Evolutionary conservation across 495 filamentous ascomycete genomes (phyloP).

Genomic region (Daldinia decipiens): DNA sequence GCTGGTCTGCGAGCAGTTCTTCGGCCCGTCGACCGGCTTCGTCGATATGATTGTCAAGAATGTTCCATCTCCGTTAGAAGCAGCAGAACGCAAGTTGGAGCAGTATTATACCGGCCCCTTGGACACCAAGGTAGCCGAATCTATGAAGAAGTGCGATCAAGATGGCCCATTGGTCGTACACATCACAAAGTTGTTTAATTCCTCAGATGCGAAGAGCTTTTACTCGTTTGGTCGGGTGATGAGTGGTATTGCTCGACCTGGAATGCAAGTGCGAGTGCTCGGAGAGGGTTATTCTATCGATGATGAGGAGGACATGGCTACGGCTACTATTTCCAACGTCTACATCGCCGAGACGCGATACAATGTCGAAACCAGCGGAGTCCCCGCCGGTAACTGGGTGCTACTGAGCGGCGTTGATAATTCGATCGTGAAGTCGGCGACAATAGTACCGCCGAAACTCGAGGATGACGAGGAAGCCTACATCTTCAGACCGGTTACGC

Average conservation of each 20-base stretch:
- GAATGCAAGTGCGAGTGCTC: conserved; percentile 85
- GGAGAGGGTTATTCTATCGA: conserved; percentile 96
- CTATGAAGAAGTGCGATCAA: conserved; percentile 84
- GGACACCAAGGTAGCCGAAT: conserved; percentile 82
- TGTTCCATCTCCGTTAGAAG: conserved; percentile 86
- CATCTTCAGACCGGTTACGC: conserved; percentile 90
- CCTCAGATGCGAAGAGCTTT: conserved; percentile 86
- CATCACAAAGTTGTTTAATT: conserved; percentile 91
- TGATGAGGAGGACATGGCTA: conserved; percentile 97
- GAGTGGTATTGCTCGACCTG: conserved; percentile 88
- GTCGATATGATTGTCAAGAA: conserved; percentile 96
- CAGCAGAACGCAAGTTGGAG: conserved; percentile 77
- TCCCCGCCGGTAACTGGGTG: conserved; percentile 96
- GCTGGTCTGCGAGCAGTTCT: conserved; percentile 94
- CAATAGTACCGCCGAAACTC: conserved; percentile 82
- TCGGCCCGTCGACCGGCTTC: conserved; percentile 87
- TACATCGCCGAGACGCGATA: conserved; percentile 96
- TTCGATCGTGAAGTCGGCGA: conserved; percentile 98
- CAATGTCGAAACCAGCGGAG: conserved; percentile 87
- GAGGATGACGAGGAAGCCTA: conserved; percentile 90
- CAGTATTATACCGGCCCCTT: conserved; percentile 94
- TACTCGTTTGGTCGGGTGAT: conserved; percentile 90
- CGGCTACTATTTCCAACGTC: conserved; percentile 86
- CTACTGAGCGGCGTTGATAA: conserved; percentile 93
- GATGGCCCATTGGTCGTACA: conserved; percentile 92